Evolutionary conservation across 306 rosid genomes (phyloP).

Genomic region (Delonix regia): DNA sequence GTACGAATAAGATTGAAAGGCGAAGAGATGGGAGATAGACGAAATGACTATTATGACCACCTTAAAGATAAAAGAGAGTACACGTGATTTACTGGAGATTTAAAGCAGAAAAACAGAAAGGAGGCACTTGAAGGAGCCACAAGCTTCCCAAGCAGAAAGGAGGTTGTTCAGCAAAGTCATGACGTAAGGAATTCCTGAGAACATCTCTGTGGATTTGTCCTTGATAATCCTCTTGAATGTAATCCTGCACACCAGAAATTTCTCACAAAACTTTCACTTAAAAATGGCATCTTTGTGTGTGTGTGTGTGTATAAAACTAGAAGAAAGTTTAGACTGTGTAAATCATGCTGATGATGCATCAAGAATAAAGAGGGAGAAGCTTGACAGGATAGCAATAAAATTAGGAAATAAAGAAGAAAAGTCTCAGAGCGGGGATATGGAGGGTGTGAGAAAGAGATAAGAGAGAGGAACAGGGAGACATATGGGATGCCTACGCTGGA

Average conservation of each 20-base stretch:
- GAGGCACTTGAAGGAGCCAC: background rate
- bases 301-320: background rate
- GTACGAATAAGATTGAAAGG: background rate
- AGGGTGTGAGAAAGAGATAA: background rate
- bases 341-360: background rate
- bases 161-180: slow-evolving; percentile 91
- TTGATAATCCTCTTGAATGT: slow-evolving; percentile 77
- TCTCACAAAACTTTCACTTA: background rate
- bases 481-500: slow-evolving; percentile 60
- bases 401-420: no score
- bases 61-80: slow-evolving; percentile 12
- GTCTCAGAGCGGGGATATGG: background rate
- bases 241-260: slow-evolving; percentile 49
- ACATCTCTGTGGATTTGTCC: slow-evolving; percentile 67
- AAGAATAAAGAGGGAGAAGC: no score
- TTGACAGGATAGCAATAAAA: no score
- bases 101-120: background rate
- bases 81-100: slow-evolving; percentile 31
- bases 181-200: slow-evolving; percentile 90
- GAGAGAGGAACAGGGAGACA: background rate
- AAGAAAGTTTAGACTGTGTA: background rate
- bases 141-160: slow-evolving; percentile 80
- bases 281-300: background rate
- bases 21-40: background rate
- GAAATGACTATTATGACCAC: background rate